Evolutionary conservation across 1,284 basidiomycete species (phyloP), one percentile per base, ranked within the genome.

Genomic region (Ceratobasidium sp.): DNA sequence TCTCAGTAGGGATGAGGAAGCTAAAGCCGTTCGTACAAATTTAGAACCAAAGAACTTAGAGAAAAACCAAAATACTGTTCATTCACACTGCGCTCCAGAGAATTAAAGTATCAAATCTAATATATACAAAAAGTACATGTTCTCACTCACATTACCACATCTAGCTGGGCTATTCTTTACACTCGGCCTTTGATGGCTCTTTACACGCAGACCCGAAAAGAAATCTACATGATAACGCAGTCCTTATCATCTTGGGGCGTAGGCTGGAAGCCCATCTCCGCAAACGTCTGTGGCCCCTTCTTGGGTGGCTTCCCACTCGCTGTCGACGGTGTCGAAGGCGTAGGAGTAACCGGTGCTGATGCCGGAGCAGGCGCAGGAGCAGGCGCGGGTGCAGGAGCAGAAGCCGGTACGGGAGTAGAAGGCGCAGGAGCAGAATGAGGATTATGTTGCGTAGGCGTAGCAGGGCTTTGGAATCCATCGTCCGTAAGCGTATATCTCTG

Each of bases 191-290:
- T 11, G 11, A 38, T 38, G 6, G 35, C 11, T 38, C 35, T 55
- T 18, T 52, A 62, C 30, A 5, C 30, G 8, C 35, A 38, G 11
- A 38, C 35, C 11, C 35, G 35, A 38, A 38, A 38, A 11, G 6
- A 2, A 14, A 16, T 59, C 59, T 73, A 82, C 80, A 82, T 82
- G 61, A 82, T 77, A 38, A 78, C 73, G 78, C 83, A 85, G 8
- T 83, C 82, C 47, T 83, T 81, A 61, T 82, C 81, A 72, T 82
- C 79, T 6, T 80, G 80, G 8, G 82, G 81, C 69, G 82, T 80
- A 35, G 82, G 81, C 38, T 79, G 79, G 73, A 83, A 83, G 0
- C 84, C 84, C 85, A 87, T 86, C 77, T 86, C 85, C 16, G 82
- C 84, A 76, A 87, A 87, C 13, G 83, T 85, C 73, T 82, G 79